Conservation (phyloP, 345 rosid species). For the Eucalyptus virginea region DNA sequence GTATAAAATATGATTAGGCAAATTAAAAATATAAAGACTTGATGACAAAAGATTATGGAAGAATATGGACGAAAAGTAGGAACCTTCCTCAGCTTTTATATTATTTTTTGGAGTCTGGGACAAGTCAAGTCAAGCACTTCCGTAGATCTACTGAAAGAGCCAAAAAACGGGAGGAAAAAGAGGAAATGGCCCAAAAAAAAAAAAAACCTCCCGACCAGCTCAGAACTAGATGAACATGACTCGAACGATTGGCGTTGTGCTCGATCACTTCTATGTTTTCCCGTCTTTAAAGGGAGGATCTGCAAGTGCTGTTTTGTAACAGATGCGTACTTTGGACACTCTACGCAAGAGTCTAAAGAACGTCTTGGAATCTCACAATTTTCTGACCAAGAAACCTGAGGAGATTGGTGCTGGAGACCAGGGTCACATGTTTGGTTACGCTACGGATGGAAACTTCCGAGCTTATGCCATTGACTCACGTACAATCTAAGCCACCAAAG, state of each 20-base stretch:
- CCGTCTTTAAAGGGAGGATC: neutral
- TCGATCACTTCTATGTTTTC: neutral
- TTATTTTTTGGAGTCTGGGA: neutral
- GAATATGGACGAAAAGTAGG: neutral
- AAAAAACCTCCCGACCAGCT: neutral
- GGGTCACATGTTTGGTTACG: slow-evolving; percentile 15
- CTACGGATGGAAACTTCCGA: slow-evolving; percentile 9
- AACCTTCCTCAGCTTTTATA: neutral
- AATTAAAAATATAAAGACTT: neutral
- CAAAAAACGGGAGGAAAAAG: neutral
- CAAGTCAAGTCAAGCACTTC: neutral
- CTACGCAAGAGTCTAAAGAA: neutral
- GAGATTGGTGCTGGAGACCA: slow-evolving; percentile 10
- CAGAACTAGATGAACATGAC: neutral
- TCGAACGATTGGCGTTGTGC: neutral
- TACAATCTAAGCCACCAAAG: neutral
- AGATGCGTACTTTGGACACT: neutral
- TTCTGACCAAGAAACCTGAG: slow-evolving; percentile 2
- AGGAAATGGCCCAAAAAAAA: neutral
- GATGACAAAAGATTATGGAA: neutral
- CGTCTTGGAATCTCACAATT: neutral
- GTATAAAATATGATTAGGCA: no score
- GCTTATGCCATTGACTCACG: slow-evolving; percentile 9
- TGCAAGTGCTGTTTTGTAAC: neutral
- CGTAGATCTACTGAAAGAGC: neutral